phyloP scores from a whole-genome alignment of 345 rosid genomes.

The Sonneratia caseolaris region DNA sequence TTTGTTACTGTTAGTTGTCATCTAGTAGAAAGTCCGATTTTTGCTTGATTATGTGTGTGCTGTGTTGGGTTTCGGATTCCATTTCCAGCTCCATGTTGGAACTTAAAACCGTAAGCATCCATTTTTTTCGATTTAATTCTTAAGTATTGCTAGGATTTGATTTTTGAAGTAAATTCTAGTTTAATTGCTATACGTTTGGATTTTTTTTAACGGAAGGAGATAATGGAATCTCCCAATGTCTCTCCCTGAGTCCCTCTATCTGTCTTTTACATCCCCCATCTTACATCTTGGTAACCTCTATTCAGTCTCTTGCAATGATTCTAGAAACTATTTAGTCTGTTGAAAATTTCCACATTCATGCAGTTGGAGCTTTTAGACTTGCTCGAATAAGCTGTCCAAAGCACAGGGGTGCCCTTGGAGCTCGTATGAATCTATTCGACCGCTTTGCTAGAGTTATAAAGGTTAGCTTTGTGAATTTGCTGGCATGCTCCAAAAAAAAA shows the following conservation, averaged over 20 bases:
- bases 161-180: not conserved
- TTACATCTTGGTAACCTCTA: no score
- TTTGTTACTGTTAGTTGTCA: not conserved
- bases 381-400: constrained; percentile 22
- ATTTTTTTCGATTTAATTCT: not conserved
- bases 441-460: constrained; percentile 64
- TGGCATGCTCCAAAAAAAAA: constrained; percentile 2
- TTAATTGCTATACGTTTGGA: not conserved
- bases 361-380: constrained; percentile 20
- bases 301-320: no score
- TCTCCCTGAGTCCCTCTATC: no score
- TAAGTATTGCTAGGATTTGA: not conserved
- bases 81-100: not conserved
- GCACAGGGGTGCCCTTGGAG: constrained; percentile 45
- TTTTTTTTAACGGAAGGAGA: not conserved
- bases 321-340: no score
- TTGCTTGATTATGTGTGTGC: not conserved
- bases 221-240: not conserved
- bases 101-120: not conserved
- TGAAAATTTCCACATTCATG: not conserved
- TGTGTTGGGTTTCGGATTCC: not conserved
- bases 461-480: constrained; percentile 26
- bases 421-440: constrained; percentile 58
- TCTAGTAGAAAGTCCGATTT: not conserved
- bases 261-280: no score